These are phyloP conservation scores for Rhizoclosmatium sp. DNA, from an alignment of 192 early-diverging fungal genomes.

Conservation along the genomic window DNA sequence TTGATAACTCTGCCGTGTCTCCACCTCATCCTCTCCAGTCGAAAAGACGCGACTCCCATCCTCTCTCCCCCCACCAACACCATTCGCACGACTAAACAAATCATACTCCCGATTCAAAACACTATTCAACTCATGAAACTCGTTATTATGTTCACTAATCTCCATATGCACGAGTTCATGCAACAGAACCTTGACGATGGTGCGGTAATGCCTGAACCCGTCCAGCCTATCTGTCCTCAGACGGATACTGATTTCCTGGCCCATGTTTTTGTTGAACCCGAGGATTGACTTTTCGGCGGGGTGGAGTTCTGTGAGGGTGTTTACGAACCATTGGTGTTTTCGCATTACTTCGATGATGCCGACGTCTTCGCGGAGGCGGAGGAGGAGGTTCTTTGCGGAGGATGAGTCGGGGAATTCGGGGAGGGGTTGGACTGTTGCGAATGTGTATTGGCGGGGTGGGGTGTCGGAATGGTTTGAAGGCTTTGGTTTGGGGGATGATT, in stretches of 20 bases:
- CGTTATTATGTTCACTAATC: conserved; percentile 68
- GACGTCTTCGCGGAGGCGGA: conserved; percentile 71
- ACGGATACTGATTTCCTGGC: conserved; percentile 75
- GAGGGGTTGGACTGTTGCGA: conserved; percentile 64
- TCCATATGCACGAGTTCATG: conserved; percentile 83
- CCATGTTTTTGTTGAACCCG: conserved; percentile 74
- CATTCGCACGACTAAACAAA: conserved; percentile 42
- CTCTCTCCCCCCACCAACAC: conserved; percentile 19
- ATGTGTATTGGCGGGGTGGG: conserved; percentile 59
- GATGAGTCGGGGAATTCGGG: conserved; percentile 58
- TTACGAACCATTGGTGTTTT: conserved; percentile 72
- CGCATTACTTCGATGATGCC: conserved; percentile 57
- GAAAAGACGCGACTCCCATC: conserved; percentile 53
- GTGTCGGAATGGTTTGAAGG: conserved; percentile 12
- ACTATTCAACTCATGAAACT: conserved; percentile 77
- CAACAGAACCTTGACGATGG: conserved; percentile 72
- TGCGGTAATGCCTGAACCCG: conserved; percentile 78
- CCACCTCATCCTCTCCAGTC: conserved; percentile 45
- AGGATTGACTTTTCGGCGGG: conserved; percentile 72
- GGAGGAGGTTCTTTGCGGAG: conserved; percentile 65
- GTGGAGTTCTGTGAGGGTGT: conserved; percentile 71
- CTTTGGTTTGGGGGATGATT: conserved; percentile 1
- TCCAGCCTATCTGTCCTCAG: conserved; percentile 79
- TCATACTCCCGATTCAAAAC: conserved; percentile 77
- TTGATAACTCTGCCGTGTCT: conserved; percentile 44